Base-by-base conservation (phyloP, 352 stramenopile species). In the Phytophthora hibernalis region DNA sequence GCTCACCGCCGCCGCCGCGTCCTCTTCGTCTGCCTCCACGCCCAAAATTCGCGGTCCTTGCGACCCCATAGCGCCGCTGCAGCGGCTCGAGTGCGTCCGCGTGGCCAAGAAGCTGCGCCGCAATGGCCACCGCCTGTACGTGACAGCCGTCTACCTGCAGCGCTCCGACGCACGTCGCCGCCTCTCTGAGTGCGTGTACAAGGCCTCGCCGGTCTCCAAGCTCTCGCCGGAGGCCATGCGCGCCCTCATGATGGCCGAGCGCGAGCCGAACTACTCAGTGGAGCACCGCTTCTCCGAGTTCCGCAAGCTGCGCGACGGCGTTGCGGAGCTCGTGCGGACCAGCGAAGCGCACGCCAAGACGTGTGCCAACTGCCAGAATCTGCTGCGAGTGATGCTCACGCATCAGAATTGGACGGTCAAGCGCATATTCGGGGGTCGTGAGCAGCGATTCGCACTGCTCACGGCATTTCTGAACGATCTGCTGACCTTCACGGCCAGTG, bases 211-310 rank as follows among this genome's bases (percentile, higher is more conserved):
- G 5, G 48, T 62, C 13, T 70, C 48, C 5, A 73, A 67, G 5
- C 57, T 73, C 33, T 64, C 56, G 4, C 48, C 51, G 6, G 42
- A 76, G 28, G 61, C 53, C 30, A 63, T 80, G 56, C 48, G 15
- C 35, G 44, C 54, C 3, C 35, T 75, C 54, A 70, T 77, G 69
- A 70, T 71, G 45, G 54, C 72, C 33, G 72, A 80, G 45, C 72
- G 72, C 20, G 68, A 80, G 50, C 67, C 72, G 15, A 66, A 77
- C 56, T 80, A 59, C 63, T 40, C 53, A n/a, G 61, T 76, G 24
- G 69, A 77, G 40, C 69, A 64, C 44, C 72, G 56, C 28, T 76
- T 80, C 42, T 61, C 47, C 5, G 72, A 77, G 44, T 80, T 77
- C 22, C 68, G 62, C 11, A 13, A 42, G 38, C 57, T 80, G 2